Evolutionary conservation across 306 rosid species (phyloP), one percentile per base, ranked within the genome.

Genomic region (Gastrolobium villosum): DNA sequence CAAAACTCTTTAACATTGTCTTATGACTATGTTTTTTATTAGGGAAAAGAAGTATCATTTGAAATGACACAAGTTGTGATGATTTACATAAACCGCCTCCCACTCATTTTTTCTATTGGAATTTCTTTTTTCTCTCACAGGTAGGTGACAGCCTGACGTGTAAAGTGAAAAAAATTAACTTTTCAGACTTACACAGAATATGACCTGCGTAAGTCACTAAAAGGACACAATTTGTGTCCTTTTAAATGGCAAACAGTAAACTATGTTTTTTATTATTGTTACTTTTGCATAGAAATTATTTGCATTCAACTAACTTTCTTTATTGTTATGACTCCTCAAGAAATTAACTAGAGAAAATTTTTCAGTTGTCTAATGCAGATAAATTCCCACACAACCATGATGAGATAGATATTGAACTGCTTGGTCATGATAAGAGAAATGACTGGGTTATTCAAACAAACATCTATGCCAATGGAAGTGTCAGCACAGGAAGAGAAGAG

Each of bases 391-490:
- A 88, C 83, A 91, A 70, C 65, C 99, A 95, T 65, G 98, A 95
- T 73, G 99, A 95, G 85, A 89, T 95, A 15, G 99, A 95, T 73
- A 95, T 95, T 65, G 99, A 95, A 57, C 66, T 95, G 9, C 89
- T 95, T 55, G 99, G 99, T 9, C 99, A 94, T 84, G 99, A 94
- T 8, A 86, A 82, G 72, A 88, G 96, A 81, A 95, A 89, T 35
- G 90, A 89, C 15, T 95, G 99, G 99, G 94, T 86, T 32, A 64
- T 95, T 76, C 99, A 95, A 70, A 95, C 98, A 71, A 95, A 95
- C 53, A 10, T 95, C 2, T 95, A 95, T 72, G 90, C 91, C 35
- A 91, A 91, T 88, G 99, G 99, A 82, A 95, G 99, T 65, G 92
- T 89, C 46, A 83, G 85, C 88, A 95, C 97, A 7, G 99, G 99